Evolutionary conservation across 179 eudicot genomes (phyloP).

Genomic region (Corrigiola litoralis): DNA sequence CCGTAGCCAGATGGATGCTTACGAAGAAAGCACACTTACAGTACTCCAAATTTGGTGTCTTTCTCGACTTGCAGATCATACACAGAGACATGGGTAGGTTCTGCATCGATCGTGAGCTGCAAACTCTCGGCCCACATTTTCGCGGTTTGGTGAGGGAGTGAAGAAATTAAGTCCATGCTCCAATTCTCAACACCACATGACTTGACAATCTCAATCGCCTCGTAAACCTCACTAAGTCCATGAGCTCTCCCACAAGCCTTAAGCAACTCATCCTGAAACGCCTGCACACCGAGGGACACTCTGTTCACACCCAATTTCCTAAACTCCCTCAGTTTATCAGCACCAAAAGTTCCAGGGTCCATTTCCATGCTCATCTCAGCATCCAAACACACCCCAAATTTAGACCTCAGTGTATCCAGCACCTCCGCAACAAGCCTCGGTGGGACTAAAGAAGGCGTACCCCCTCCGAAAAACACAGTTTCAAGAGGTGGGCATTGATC

Average conservation of each 20-base stretch:
- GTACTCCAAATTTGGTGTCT: conserved; percentile 71
- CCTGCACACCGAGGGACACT: conserved; percentile 92
- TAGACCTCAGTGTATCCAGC: conserved; percentile 45
- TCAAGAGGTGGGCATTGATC: conserved; percentile 60
- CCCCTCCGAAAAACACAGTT: conserved; percentile 90
- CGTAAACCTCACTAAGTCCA: conserved; percentile 60
- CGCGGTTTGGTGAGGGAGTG: conserved; percentile 83
- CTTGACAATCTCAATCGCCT: conserved; percentile 70
- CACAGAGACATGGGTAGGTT: conserved; percentile 82
- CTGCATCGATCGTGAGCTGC: conserved; percentile 57
- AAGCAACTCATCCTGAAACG: conserved; percentile 87
- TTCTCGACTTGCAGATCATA: conserved; percentile 92
- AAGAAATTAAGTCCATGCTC: conserved; percentile 91
- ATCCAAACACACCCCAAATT: conserved; percentile 53
- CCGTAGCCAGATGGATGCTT: not conserved
- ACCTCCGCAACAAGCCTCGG: conserved; percentile 58
- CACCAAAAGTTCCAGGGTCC: conserved; percentile 93
- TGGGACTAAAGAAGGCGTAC: conserved; percentile 92
- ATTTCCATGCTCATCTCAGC: conserved; percentile 91
- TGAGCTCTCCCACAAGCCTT: conserved; percentile 94
- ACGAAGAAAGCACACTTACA: conserved; percentile 47
- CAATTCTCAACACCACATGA: conserved; percentile 70
- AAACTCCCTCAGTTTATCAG: conserved; percentile 45
- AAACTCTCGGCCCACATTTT: conserved; percentile 90
- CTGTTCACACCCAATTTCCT: conserved; percentile 77